Evolutionary conservation across 208 protist species (phyloP).

Genomic region (Herpetomonas samuelpessoai): DNA sequence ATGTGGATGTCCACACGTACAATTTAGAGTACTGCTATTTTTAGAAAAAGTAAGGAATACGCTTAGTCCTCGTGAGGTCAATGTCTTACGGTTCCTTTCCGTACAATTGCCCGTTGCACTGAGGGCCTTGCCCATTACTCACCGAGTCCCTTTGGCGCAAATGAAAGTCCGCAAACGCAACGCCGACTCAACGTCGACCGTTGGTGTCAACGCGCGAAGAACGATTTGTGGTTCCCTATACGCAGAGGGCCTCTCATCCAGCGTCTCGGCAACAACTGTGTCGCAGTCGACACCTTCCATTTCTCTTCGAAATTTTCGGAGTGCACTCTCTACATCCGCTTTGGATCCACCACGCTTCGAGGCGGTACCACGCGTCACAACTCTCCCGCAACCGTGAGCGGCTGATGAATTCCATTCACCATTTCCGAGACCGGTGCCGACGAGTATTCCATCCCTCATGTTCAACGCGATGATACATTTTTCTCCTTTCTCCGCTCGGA

Average conservation of each 20-base stretch:
- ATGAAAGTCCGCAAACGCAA: not conserved
- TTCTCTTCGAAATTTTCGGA: not conserved
- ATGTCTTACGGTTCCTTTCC: no score
- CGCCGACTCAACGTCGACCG: not conserved
- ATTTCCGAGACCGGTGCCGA: not conserved
- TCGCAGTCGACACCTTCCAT: slow-evolving; percentile 8
- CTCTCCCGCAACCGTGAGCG: slow-evolving; percentile 6
- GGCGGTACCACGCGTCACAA: not conserved
- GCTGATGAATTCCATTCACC: slow-evolving; percentile 7
- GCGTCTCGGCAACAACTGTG: slow-evolving; percentile 1
- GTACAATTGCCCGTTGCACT: no score
- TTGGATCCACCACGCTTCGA: not conserved
- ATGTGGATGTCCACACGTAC: no score
- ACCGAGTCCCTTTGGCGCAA: slow-evolving; percentile 1
- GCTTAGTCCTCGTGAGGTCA: no score
- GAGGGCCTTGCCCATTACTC: slow-evolving; percentile 6
- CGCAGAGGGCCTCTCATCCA: slow-evolving; percentile 8
- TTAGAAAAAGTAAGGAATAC: no score
- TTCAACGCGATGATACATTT: slow-evolving; percentile 7
- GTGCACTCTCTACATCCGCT: slow-evolving; percentile 1
- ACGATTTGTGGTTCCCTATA: slow-evolving; percentile 5
- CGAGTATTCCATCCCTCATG: slow-evolving; percentile 6
- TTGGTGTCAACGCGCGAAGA: not conserved
- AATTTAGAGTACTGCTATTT: no score
- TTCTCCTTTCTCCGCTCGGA: not conserved